phyloP scores from a whole-genome alignment of 2,329 filamentous ascomycete genomes.

The Neophaeococcomyces aloes region DNA sequence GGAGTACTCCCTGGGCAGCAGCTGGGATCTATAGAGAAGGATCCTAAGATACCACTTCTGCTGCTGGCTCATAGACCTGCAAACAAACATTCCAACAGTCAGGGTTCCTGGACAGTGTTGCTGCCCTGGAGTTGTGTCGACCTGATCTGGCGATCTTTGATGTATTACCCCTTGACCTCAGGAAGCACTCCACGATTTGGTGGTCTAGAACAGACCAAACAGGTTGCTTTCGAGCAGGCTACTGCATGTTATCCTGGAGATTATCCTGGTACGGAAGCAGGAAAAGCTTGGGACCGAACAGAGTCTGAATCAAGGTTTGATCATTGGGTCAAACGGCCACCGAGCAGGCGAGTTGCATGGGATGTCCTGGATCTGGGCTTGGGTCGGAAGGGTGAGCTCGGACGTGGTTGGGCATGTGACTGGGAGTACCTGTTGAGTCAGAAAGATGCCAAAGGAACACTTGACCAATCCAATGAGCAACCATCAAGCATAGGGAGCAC shows the following conservation, averaged over 20 bases:
- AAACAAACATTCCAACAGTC: constrained; percentile 37
- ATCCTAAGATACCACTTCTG: constrained; percentile 69
- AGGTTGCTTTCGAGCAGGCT: constrained; percentile 70
- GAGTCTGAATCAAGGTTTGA: constrained; percentile 50
- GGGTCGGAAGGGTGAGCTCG: constrained; percentile 69
- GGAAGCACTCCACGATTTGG: constrained; percentile 75
- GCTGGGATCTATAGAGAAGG: constrained; percentile 47
- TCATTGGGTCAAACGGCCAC: constrained; percentile 67
- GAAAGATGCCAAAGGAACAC: constrained; percentile 10
- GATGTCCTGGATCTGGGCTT: constrained; percentile 62
- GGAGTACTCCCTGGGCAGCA: constrained; percentile 52
- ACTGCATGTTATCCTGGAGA: constrained; percentile 80
- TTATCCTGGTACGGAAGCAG: constrained; percentile 66
- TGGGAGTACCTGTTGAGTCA: constrained; percentile 57
- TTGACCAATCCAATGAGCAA: constrained; percentile 3
- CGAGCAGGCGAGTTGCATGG: constrained; percentile 70
- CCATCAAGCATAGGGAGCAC: no score
- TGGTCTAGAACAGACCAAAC: constrained; percentile 66
- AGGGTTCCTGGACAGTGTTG: constrained; percentile 71
- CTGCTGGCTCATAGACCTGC: constrained; percentile 51
- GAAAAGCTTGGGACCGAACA: constrained; percentile 63
- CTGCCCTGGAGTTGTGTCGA: constrained; percentile 84
- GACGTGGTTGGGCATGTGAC: constrained; percentile 71
- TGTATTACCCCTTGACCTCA: constrained; percentile 69
- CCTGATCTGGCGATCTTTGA: constrained; percentile 74